phyloP scores from a whole-genome alignment of 371 early-diverging fungal species.

The Mortierella polycephala region DNA sequence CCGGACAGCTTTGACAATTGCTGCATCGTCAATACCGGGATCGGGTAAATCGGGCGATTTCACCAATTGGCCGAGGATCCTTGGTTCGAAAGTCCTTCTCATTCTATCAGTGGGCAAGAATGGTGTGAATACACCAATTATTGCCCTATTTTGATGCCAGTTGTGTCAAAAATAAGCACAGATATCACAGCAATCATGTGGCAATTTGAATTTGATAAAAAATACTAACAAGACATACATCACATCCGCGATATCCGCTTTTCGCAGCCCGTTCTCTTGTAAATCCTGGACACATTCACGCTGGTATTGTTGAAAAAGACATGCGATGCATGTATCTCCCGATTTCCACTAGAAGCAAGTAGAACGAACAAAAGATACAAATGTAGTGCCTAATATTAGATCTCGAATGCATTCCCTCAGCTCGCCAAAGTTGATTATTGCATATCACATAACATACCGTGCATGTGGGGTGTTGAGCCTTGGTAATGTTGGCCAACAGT shows the following conservation, averaged over 20 bases:
- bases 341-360: slow-evolving; percentile 28
- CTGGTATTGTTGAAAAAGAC: slow-evolving; percentile 28
- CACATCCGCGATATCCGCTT: slow-evolving; percentile 25
- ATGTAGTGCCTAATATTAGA: too few species aligned
- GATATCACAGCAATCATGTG: background rate
- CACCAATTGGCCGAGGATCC: slow-evolving; percentile 21
- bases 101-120: slow-evolving; percentile 27
- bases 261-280: slow-evolving; percentile 10
- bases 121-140: slow-evolving; percentile 22
- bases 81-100: slow-evolving; percentile 13
- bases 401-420: too few species aligned
- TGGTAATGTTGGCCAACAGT: too few species aligned
- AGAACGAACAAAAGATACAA: too few species aligned
- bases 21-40: slow-evolving; percentile 26
- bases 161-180: slow-evolving; percentile 1
- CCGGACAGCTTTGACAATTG: slow-evolving; percentile 23
- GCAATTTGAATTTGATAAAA: too few species aligned
- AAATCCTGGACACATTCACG: slow-evolving; percentile 18
- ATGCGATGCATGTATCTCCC: slow-evolving; percentile 22
- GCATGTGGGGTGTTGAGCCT: too few species aligned
- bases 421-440: too few species aligned
- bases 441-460: too few species aligned
- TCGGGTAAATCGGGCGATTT: slow-evolving; percentile 14
- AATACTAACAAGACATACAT: slow-evolving; percentile 17
- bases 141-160: slow-evolving; percentile 13